phyloP scores from a whole-genome alignment of 2,329 filamentous ascomycete species.

The Venturiaceae sp. region DNA sequence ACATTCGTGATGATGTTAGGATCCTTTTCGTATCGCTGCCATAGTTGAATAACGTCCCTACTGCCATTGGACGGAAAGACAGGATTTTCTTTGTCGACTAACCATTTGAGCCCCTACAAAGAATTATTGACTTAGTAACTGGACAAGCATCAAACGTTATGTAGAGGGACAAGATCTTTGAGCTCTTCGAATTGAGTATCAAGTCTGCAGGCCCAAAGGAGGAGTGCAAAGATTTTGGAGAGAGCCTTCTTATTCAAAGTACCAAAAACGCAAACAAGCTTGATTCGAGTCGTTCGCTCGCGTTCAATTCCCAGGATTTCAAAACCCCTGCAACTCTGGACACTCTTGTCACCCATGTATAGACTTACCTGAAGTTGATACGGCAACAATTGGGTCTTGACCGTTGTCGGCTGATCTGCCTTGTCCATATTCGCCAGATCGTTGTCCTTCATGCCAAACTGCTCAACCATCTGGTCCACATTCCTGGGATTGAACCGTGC shows the following conservation, averaged over 20 bases:
- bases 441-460: slow-evolving; percentile 61
- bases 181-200: too few relatives aligned
- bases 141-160: slow-evolving; percentile 29
- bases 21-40: slow-evolving; percentile 45
- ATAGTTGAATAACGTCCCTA: slow-evolving; percentile 62
- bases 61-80: slow-evolving; percentile 49
- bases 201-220: slow-evolving; percentile 18
- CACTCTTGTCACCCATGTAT: too few relatives aligned
- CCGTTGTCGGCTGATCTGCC: slow-evolving; percentile 54
- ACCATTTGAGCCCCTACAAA: slow-evolving; percentile 69
- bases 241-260: too few relatives aligned
- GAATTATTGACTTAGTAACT: too few relatives aligned
- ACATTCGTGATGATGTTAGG: slow-evolving; percentile 51
- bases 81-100: slow-evolving; percentile 66
- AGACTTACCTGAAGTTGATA: slow-evolving; percentile 61
- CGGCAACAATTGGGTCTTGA: slow-evolving; percentile 61
- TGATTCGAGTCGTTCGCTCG: too few relatives aligned
- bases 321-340: too few relatives aligned
- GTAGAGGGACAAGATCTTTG: too few relatives aligned
- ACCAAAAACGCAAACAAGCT: too few relatives aligned
- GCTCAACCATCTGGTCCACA: slow-evolving; percentile 55
- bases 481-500: slow-evolving; percentile 58
- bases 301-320: too few relatives aligned
- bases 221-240: too few relatives aligned
- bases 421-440: slow-evolving; percentile 61